Evolutionary conservation across 306 rosid genomes (phyloP), one percentile per base, ranked within the genome.

Genomic region (Rosa lucieae): DNA sequence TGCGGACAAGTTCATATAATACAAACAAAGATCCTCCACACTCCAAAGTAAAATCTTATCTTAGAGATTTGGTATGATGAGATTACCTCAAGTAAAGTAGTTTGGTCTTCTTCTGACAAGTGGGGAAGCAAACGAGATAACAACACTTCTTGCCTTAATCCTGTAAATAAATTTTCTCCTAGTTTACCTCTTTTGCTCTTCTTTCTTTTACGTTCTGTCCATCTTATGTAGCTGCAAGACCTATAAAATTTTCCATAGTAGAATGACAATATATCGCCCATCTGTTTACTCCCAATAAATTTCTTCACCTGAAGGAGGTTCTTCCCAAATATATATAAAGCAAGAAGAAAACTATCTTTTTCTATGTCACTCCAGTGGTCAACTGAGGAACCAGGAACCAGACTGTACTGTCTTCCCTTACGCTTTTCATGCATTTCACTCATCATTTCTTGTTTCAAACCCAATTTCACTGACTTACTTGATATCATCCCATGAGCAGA

Each of bases 261-360:
- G 87, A 89, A 92, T 37, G 97, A 92, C 47, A 94, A 79, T 75
- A 89, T 73, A 82, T 91, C 92, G 23, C 92, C 90, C 97, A 91
- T 86, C 72, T 77, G 78, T 87, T 90, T 94, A 71, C 65, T 78
- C 77, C 91, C 92, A 15, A 92, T 32, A 84, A 94, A 88, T 78
- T 79, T 87, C 86, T 86, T 84, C 89, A 94, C 95, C 79, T 76
- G 92, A 78, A 81, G 83, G 55, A 94, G 91, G 87, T 91, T 90
- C 89, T 92, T 94, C 78, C 95, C 97, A 77, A 91, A 92, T 74
- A 94, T 85, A 84, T 92, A 92, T 80, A 94, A 82, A 55, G 94
- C 92, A 66, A 94, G 97, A 82, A 89, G 83, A 74, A 94, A 89
- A 83, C 93, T 63, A 23, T 84, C 86, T 85, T 85, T 88, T 86